Evolutionary conservation across 2,329 filamentous ascomycete genomes (phyloP), one percentile per base, ranked within the genome.

Genomic region (Colletotrichum lentis): DNA sequence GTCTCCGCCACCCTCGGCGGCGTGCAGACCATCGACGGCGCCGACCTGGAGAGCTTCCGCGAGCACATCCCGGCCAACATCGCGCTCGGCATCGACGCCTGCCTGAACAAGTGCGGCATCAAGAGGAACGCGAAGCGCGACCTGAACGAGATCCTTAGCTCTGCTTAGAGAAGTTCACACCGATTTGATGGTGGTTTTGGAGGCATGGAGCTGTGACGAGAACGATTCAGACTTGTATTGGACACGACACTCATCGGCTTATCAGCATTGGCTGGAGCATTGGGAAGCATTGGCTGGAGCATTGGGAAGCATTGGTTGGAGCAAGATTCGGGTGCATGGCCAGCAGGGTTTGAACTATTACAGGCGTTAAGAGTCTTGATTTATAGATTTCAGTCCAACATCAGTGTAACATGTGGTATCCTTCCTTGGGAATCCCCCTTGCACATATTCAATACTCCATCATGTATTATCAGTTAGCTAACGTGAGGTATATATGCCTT

Each of bases 81-180:
- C 60, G 85, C 85, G 3, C 74, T 81, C 35, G 84, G 83, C 63
- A 81, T 87, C 35, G 82, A 86, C 64, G 73, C 76, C 20, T 88
- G 85, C 73, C 71, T 86, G 69, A 76, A 77, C 63, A 83, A 79
- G 74, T 87, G 85, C 72, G 76, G 76, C 35, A 80, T 83, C 54
- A 70, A 75, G 69, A 77, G 79, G 22, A 78, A 78, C 55, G 72
- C 71, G 1, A 78, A 77, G 74, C 71, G 76, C 6, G 71, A 73
- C 46, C n/a, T 76, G 24, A 66, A 71, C 43, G 71, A 74, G 57
- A 60, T 76, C 41, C 65, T 68, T 18, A 7, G 27, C 27, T 31
- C 27, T 31, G 27, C 8, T 31, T 31, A 31, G 27, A 10, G 8
- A 31, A 31, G 27, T 31, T 10, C 27, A 10, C 7, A 31, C 1